Evolutionary conservation across 257 asterid species (phyloP).

Genomic region (Solanum neorickii): DNA sequence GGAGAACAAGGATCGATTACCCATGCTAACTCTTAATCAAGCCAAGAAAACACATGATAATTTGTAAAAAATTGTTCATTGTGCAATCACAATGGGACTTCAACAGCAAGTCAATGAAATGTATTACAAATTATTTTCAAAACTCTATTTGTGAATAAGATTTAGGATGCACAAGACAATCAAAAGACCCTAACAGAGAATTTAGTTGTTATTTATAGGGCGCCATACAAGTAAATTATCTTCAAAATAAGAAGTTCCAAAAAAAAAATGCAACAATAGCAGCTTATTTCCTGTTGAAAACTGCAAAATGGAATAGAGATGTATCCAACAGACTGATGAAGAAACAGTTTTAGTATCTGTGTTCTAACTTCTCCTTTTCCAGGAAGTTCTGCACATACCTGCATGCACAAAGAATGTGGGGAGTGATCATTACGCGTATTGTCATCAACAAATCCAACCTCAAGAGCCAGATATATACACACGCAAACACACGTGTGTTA

Average conservation of each 20-base stretch:
- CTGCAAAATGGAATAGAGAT: neutral
- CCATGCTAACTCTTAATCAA: neutral
- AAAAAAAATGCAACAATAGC: neutral
- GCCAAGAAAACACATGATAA: neutral
- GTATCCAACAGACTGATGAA: neutral
- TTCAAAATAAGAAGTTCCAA: neutral
- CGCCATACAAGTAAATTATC: neutral
- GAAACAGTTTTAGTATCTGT: constrained; percentile 1
- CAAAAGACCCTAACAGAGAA: neutral
- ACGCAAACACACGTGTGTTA: neutral
- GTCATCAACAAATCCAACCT: neutral
- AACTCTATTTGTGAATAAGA: neutral
- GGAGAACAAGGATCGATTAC: neutral
- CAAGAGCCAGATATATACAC: neutral
- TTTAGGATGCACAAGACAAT: neutral
- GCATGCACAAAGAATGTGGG: neutral
- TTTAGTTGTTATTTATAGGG: neutral
- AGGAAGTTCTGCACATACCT: constrained; percentile 5
- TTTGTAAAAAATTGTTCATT: neutral
- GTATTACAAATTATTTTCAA: neutral
- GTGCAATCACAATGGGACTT: neutral
- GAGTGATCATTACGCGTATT: neutral
- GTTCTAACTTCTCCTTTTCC: constrained; percentile 10
- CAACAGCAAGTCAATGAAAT: neutral
- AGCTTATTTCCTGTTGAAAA: constrained; percentile 4